A percentile compares a stretch with the other conserved stretches of the same genome.
Evolutionary conservation across 1,284 basidiomycete genomes (phyloP).

Genomic region (Baeospora myosura): DNA sequence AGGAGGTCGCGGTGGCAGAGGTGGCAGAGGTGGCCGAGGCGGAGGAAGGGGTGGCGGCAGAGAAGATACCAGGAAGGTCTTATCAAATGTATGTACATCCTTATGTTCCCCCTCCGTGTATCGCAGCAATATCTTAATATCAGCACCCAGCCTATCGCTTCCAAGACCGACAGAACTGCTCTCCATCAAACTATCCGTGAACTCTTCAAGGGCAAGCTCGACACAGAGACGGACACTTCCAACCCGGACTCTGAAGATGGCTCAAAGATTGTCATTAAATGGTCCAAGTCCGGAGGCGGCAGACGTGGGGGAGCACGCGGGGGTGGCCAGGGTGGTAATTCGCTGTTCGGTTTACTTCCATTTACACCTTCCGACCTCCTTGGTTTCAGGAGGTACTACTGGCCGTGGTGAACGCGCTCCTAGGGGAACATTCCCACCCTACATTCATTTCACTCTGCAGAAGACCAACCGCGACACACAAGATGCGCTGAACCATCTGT

Average conservation of each 20-base stretch:
- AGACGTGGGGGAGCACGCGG: constrained; percentile 36
- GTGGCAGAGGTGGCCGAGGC: constrained; percentile 40
- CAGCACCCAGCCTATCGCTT: constrained; percentile 61
- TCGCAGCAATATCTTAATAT: constrained; percentile 10
- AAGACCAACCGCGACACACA: constrained; percentile 98
- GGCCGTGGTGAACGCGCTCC: constrained; percentile 33
- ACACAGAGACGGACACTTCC: constrained; percentile 69
- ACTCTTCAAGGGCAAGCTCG: constrained; percentile 76
- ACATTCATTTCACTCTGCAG: constrained; percentile 94
- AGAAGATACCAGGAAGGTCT: constrained; percentile 67
- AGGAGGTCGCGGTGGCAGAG: constrained; percentile 39
- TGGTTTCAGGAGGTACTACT: constrained; percentile 7
- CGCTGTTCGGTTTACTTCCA: neutral
- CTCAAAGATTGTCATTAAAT: constrained; percentile 66
- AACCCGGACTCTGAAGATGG: constrained; percentile 49
- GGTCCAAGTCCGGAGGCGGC: constrained; percentile 48
- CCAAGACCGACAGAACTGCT: constrained; percentile 75
- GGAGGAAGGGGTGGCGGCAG: constrained; percentile 32
- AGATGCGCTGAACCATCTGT: constrained; percentile 80
- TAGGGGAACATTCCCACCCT: constrained; percentile 72
- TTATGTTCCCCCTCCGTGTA: constrained; percentile 16
- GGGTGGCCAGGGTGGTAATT: constrained; percentile 34
- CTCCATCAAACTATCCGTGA: constrained; percentile 80
- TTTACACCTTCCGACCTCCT: neutral
- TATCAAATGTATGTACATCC: constrained; percentile 63